Evolutionary conservation across 2,329 filamentous ascomycete genomes (phyloP).

Genomic region (Bertia moriformis): DNA sequence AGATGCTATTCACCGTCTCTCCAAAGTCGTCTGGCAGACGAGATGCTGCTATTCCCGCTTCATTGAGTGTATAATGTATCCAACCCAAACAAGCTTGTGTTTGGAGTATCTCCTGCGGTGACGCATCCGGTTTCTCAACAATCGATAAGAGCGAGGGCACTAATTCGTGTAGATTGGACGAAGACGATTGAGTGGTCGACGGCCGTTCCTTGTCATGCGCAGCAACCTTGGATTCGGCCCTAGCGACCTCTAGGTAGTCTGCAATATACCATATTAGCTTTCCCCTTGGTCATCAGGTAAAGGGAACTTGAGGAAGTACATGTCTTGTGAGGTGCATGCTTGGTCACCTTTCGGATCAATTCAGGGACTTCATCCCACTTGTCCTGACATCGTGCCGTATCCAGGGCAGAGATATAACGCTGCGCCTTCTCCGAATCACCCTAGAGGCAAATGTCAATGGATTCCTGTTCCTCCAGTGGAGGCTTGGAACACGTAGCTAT

Average conservation of each 20-base stretch:
- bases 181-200: not conserved
- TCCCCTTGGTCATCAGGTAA: not conserved
- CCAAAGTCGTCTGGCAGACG: constrained; percentile 31
- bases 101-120: constrained; percentile 38
- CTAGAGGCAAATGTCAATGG: too few relatives aligned
- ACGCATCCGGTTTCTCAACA: constrained; percentile 20
- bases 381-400: constrained; percentile 43
- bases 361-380: constrained; percentile 47
- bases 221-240: not conserved
- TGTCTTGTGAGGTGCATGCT: constrained; percentile 46
- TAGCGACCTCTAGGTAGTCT: constrained; percentile 2
- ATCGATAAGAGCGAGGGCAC: constrained; percentile 5
- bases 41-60: constrained; percentile 27
- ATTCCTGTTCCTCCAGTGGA: too few relatives aligned
- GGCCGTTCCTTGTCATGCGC: not conserved
- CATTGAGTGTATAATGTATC: constrained; percentile 36
- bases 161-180: not conserved
- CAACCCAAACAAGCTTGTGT: constrained; percentile 42
- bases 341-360: constrained; percentile 46
- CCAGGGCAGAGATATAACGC: constrained; percentile 43
- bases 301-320: constrained; percentile 22
- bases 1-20: constrained; percentile 19
- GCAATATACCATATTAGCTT: not conserved
- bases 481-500: too few relatives aligned
- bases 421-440: constrained; percentile 39